These are phyloP conservation scores for Phytophthora sojae DNA, from an alignment of 352 stramenopile genomes.

Conservation along the genomic window DNA sequence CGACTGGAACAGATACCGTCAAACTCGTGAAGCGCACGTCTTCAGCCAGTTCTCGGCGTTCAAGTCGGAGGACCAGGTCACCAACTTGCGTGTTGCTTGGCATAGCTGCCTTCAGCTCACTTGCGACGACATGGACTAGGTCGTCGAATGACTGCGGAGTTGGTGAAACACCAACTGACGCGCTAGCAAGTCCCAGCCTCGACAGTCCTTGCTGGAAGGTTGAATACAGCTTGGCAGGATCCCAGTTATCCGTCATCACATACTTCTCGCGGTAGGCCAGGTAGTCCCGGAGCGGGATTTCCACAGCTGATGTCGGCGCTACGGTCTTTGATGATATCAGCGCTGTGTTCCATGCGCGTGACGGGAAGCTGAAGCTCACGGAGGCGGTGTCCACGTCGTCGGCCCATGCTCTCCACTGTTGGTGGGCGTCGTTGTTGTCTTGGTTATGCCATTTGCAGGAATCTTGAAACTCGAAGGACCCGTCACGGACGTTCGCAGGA, in stretches of 20 bases:
- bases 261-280: conserved; percentile 24
- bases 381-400: conserved; percentile 53
- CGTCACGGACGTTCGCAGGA: conserved; percentile 31
- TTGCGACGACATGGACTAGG: conserved; percentile 21
- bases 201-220: conserved; percentile 29
- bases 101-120: conserved; percentile 23
- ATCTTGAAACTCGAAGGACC: conserved; percentile 38
- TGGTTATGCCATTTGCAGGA: conserved; percentile 16
- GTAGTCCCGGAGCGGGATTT: conserved; percentile 35
- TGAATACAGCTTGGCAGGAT: conserved; percentile 27
- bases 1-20: conserved; percentile 31
- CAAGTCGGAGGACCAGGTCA: conserved; percentile 28
- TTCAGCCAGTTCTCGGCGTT: conserved; percentile 19
- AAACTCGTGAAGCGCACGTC: conserved; percentile 38
- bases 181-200: conserved; percentile 10
- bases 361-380: conserved; percentile 42
- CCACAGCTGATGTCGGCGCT: conserved; percentile 6
- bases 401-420: conserved; percentile 33
- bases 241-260: conserved; percentile 19
- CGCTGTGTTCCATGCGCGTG: conserved; percentile 40
- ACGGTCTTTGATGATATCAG: conserved; percentile 22
- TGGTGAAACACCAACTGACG: background rate
- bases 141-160: conserved; percentile 25
- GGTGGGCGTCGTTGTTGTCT: conserved; percentile 3
- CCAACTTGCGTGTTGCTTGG: conserved; percentile 9